Percentiles rank a stretch among this genome's conserved stretches.
These are phyloP conservation scores for Abrus pulchellus DNA, from an alignment of 306 rosid species.

Conservation along the genomic window DNA sequence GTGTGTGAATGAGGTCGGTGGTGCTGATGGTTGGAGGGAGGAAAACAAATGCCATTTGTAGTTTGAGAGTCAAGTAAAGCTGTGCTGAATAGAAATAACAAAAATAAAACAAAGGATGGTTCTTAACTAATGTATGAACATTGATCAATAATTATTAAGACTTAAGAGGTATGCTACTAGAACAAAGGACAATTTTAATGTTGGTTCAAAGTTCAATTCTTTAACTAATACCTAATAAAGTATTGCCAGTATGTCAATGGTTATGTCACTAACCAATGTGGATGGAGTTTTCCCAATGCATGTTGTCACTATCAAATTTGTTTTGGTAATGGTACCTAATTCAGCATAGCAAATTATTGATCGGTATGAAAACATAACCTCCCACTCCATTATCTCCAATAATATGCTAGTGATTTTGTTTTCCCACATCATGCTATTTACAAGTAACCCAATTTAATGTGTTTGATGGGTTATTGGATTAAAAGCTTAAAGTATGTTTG, in stretches of 20 bases:
- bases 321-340: slow-evolving; percentile 38
- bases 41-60: slow-evolving; percentile 24
- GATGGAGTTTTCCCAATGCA: slow-evolving; percentile 39
- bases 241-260: slow-evolving; percentile 49
- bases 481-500: slow-evolving; percentile 25
- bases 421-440: neutral
- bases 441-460: slow-evolving; percentile 1
- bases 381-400: slow-evolving; percentile 18
- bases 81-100: neutral
- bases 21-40: slow-evolving; percentile 37
- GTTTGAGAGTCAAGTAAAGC: slow-evolving; percentile 47
- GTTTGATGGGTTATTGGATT: neutral
- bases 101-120: slow-evolving; percentile 9
- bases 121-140: slow-evolving; percentile 31
- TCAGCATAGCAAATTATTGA: slow-evolving; percentile 23
- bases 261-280: slow-evolving; percentile 34
- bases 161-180: slow-evolving; percentile 12
- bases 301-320: slow-evolving; percentile 44
- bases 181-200: neutral
- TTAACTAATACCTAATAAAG: slow-evolving; percentile 49
- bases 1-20: slow-evolving; percentile 14
- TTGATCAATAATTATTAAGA: slow-evolving; percentile 13
- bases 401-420: slow-evolving; percentile 4
- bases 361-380: neutral
- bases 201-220: slow-evolving; percentile 54